Conservation (phyloP, 129 eudicot species). For the Kitagawia praeruptora region DNA sequence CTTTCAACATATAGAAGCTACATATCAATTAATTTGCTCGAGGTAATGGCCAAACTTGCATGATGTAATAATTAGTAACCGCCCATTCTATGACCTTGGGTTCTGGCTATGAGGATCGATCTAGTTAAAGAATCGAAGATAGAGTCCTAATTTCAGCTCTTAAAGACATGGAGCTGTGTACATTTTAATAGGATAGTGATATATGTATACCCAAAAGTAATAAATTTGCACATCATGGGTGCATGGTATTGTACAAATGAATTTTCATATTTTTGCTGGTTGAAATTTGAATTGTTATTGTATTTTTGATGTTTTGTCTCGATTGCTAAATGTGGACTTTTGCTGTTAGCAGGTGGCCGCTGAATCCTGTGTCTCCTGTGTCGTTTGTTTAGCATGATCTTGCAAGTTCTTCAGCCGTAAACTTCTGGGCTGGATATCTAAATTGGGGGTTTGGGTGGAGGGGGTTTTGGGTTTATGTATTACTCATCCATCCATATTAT, state of each 20-base stretch:
- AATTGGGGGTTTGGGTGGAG: background rate
- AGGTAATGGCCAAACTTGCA: too few relatives aligned
- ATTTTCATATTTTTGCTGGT: background rate
- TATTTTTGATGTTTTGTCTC: background rate
- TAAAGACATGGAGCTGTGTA: background rate
- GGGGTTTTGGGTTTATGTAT: too few relatives aligned
- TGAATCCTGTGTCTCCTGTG: conserved; percentile 14
- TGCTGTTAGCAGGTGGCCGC: conserved; percentile 43
- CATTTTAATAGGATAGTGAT: background rate
- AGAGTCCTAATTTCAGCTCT: background rate
- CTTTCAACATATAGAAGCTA: too few relatives aligned
- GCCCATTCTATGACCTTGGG: too few relatives aligned
- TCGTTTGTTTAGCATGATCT: conserved; percentile 11
- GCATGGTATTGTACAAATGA: background rate
- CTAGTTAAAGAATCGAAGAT: background rate
- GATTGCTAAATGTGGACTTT: conserved; percentile 14
- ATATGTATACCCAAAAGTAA: background rate
- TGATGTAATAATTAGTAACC: too few relatives aligned
- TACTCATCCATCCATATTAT: background rate
- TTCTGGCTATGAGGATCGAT: background rate
- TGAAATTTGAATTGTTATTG: background rate
- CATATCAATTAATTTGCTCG: too few relatives aligned
- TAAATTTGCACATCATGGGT: background rate
- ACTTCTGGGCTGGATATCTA: conserved; percentile 28
- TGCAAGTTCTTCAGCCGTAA: conserved; percentile 11